A percentile compares a stretch with the other conserved stretches of the same genome.
These are phyloP conservation scores for Exophiala lecanii-corni DNA, from an alignment of 2,329 filamentous ascomycete genomes.

Conservation along the genomic window DNA sequence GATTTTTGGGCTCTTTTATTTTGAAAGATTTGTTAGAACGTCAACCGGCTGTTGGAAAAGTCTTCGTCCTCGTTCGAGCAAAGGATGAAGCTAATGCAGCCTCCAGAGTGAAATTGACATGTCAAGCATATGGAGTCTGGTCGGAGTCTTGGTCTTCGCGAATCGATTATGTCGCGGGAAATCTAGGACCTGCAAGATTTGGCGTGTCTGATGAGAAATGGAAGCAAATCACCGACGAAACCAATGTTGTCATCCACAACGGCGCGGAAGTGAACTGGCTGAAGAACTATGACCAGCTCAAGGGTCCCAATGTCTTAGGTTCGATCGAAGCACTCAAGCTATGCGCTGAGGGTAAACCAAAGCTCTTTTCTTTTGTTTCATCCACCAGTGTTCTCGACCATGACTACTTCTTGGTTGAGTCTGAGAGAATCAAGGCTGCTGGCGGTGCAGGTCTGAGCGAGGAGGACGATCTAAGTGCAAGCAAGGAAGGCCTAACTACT, in stretches of 20 bases:
- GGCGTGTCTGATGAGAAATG: constrained; percentile 65
- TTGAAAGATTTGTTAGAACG: constrained; percentile 68
- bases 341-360: constrained; percentile 71
- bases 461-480: constrained; percentile 72
- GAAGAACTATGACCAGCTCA: constrained; percentile 67
- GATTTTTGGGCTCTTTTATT: constrained; percentile 80
- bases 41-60: constrained; percentile 48
- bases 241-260: constrained; percentile 76
- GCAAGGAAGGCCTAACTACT: constrained; percentile 69
- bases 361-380: constrained; percentile 74
- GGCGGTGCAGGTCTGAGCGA: constrained; percentile 66
- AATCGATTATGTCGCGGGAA: constrained; percentile 66
- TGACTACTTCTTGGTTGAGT: constrained; percentile 73
- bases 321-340: constrained; percentile 73
- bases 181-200: constrained; percentile 67
- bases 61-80: constrained; percentile 73
- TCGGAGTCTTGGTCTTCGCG: constrained; percentile 60
- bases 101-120: constrained; percentile 62
- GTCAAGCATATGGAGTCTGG: constrained; percentile 78
- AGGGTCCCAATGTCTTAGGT: constrained; percentile 70
- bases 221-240: constrained; percentile 59
- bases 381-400: constrained; percentile 80
- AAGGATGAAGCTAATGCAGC: constrained; percentile 58
- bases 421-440: constrained; percentile 55
- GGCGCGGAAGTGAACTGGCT: constrained; percentile 79